A percentile compares a stretch with the other conserved stretches of the same genome.
These are phyloP conservation scores for Podaxis sp. DNA, from an alignment of 768 basidiomycete genomes.

Conservation along the genomic window DNA sequence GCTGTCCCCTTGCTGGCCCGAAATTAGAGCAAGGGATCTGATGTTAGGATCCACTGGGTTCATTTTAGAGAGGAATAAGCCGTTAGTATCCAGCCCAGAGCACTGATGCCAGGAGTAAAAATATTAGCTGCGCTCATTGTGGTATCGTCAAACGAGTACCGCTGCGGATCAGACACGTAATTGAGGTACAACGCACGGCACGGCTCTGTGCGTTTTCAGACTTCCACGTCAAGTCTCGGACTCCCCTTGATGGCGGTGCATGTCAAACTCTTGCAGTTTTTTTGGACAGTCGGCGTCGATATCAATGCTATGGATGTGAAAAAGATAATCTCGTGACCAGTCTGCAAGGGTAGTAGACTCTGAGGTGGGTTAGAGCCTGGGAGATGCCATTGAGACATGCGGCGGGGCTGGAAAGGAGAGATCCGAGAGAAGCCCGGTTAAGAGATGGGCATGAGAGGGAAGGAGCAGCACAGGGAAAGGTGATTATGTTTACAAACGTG, in stretches of 20 bases:
- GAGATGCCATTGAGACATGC: not conserved
- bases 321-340: not conserved
- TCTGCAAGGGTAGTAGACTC: too few relatives aligned
- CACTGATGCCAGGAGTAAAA: not conserved
- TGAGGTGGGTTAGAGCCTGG: not conserved
- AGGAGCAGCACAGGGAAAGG: not conserved
- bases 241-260: not conserved
- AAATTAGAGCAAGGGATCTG: too few relatives aligned
- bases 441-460: not conserved
- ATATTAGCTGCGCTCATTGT: too few relatives aligned
- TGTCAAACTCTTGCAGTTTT: not conserved
- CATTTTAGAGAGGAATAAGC: too few relatives aligned
- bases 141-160: not conserved
- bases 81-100: too few relatives aligned
- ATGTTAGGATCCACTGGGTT: too few relatives aligned
- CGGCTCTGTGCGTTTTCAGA: not conserved
- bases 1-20: too few relatives aligned
- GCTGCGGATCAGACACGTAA: not conserved
- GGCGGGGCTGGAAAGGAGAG: not conserved
- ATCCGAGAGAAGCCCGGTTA: not conserved
- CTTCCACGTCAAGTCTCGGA: not conserved
- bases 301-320: not conserved
- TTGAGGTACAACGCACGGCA: not conserved
- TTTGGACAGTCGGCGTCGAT: not conserved
- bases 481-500: slow-evolving; percentile 2